Conservation (phyloP, 2,329 filamentous ascomycete genomes). For the Myriosclerotinia curreyana region DNA sequence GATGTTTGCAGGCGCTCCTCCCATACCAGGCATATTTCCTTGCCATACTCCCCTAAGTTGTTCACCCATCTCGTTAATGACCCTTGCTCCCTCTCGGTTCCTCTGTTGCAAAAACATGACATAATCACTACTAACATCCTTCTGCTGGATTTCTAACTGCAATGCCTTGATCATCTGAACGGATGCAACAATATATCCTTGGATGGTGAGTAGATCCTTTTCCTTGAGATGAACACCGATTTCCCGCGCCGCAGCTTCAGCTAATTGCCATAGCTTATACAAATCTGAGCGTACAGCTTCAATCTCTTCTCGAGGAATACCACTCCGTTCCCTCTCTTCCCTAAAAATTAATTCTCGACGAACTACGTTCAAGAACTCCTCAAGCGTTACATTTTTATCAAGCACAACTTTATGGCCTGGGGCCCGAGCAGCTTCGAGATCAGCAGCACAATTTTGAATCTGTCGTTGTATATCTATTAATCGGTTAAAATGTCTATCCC, state of each 20-base stretch:
- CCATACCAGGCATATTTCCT: background rate
- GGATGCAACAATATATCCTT: slow-evolving; percentile 10
- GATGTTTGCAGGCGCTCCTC: slow-evolving; percentile 1
- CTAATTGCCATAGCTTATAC: slow-evolving; percentile 9
- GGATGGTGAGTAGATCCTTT: slow-evolving; percentile 2
- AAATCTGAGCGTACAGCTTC: slow-evolving; percentile 10
- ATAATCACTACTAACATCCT: slow-evolving; percentile 21
- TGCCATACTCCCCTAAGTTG: slow-evolving; percentile 10
- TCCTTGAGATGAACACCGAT: slow-evolving; percentile 9
- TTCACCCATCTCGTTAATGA: slow-evolving; percentile 18
- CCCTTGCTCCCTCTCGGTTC: slow-evolving; percentile 12
- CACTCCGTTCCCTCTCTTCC: background rate
- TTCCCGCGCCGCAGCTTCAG: slow-evolving; percentile 10
- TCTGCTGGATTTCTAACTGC: slow-evolving; percentile 8
- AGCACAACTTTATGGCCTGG: background rate
- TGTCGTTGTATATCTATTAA: slow-evolving; percentile 16
- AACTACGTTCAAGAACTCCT: slow-evolving; percentile 16
- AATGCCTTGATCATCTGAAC: slow-evolving; percentile 13
- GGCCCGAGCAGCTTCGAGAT: slow-evolving; percentile 11
- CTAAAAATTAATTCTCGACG: slow-evolving; percentile 4
- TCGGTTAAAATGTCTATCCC: slow-evolving; percentile 19
- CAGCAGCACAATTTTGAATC: slow-evolving; percentile 9
- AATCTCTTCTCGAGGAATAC: background rate
- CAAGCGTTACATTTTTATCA: slow-evolving; percentile 2
- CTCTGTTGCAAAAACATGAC: slow-evolving; percentile 20